Percentiles rank a stretch among this genome's conserved stretches.
Evolutionary conservation across 2,329 filamentous ascomycete species (phyloP).

Genomic region (Dothistroma septosporum): DNA sequence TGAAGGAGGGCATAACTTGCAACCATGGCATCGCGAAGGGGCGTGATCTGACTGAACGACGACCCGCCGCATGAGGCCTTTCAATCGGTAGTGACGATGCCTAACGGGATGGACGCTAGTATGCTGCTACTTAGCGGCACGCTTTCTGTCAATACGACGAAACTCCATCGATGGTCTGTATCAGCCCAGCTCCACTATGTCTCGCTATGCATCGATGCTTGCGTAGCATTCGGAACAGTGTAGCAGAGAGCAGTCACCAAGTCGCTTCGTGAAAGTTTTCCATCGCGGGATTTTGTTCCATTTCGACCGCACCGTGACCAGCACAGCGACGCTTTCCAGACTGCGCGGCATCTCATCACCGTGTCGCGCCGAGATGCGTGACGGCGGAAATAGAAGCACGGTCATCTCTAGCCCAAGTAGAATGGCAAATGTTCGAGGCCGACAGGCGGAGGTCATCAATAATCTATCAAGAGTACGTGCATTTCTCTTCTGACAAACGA

Average conservation of each 20-base stretch:
- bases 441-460: too few species aligned
- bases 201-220: slow-evolving; percentile 1
- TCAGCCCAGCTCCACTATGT: background rate
- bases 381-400: background rate
- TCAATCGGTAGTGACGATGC: slow-evolving; percentile 2
- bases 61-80: background rate
- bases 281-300: background rate
- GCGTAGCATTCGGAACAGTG: background rate
- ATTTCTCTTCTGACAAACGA: too few species aligned
- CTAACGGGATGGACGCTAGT: background rate
- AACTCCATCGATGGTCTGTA: background rate
- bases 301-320: background rate
- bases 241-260: background rate
- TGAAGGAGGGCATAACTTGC: too few species aligned
- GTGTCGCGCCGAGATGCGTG: background rate
- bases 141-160: background rate
- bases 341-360: background rate
- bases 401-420: background rate
- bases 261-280: background rate
- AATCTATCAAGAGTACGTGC: too few species aligned
- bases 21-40: too few species aligned
- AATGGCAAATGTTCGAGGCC: background rate
- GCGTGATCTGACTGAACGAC: background rate
- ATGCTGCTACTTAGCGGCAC: background rate
- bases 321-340: background rate